Evolutionary conservation across 164 flowering plant species (phyloP).

Genomic region (Macadamia tetraphylla): DNA sequence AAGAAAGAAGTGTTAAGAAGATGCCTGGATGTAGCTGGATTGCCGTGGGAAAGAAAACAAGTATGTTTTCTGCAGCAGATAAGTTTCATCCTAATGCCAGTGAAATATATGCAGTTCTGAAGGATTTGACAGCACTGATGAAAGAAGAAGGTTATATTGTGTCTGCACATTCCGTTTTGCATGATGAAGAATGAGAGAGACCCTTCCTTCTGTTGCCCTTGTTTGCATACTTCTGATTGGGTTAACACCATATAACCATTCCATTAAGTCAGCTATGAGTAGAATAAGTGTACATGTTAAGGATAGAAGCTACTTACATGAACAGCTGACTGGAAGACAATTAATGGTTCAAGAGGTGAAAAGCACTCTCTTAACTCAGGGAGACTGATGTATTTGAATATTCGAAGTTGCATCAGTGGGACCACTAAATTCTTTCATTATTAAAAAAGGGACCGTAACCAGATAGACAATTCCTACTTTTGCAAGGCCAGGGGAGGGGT

Average conservation of each 20-base stretch:
- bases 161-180: conserved; percentile 8
- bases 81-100: conserved; percentile 43
- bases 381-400: neutral
- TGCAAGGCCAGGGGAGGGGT: too few species aligned
- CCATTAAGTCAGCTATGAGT: neutral
- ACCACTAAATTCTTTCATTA: neutral
- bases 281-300: neutral
- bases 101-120: conserved; percentile 40
- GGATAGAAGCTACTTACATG: neutral
- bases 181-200: conserved; percentile 16
- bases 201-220: neutral
- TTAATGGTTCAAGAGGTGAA: too few species aligned
- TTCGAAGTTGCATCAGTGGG: neutral
- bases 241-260: neutral
- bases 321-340: neutral
- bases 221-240: neutral
- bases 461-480: too few species aligned
- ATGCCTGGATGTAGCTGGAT: conserved; percentile 88
- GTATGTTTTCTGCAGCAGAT: conserved; percentile 69
- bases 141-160: conserved; percentile 36
- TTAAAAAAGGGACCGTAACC: too few species aligned
- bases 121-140: conserved; percentile 37
- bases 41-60: conserved; percentile 41
- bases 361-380: neutral
- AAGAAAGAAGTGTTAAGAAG: conserved; percentile 57